A percentile compares a stretch with the other conserved stretches of the same genome.
phyloP scores from a whole-genome alignment of 1,139 yeast genomes.

The Blastobotrys ciferrii region DNA sequence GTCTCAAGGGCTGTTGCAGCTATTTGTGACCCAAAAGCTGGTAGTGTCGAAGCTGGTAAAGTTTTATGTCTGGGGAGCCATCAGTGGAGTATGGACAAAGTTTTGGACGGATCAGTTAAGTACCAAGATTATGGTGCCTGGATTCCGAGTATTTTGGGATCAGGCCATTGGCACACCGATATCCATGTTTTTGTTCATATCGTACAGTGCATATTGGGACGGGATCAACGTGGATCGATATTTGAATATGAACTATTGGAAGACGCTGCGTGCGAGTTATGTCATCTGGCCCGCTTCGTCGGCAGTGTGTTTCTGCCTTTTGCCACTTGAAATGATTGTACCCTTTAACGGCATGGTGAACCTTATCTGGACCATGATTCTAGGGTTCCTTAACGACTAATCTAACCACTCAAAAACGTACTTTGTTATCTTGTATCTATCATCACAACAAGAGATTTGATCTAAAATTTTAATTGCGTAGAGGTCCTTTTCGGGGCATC shows the following conservation, averaged over 20 bases:
- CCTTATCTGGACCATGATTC: constrained; percentile 37
- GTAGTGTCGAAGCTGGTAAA: constrained; percentile 29
- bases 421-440: neutral
- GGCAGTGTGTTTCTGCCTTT: constrained; percentile 32
- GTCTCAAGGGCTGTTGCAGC: constrained; percentile 37
- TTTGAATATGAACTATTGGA: constrained; percentile 30
- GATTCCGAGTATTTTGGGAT: constrained; percentile 33
- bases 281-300: constrained; percentile 41
- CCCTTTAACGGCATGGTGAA: constrained; percentile 37
- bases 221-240: constrained; percentile 36
- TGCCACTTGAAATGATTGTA: constrained; percentile 34
- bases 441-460: neutral
- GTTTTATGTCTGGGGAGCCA: constrained; percentile 40
- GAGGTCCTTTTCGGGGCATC: too few species aligned
- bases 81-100: constrained; percentile 40
- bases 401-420: neutral
- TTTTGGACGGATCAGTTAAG: constrained; percentile 39
- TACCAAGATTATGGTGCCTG: constrained; percentile 23
- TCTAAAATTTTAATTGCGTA: too few species aligned
- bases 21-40: constrained; percentile 23
- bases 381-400: constrained; percentile 29
- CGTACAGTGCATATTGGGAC: constrained; percentile 39
- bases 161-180: constrained; percentile 38
- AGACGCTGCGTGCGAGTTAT: constrained; percentile 34
- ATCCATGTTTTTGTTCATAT: constrained; percentile 34